Percentiles rank a stretch among this genome's conserved stretches.
These are phyloP conservation scores for Russula sp. DNA, from an alignment of 768 basidiomycete species.

Conservation along the genomic window DNA sequence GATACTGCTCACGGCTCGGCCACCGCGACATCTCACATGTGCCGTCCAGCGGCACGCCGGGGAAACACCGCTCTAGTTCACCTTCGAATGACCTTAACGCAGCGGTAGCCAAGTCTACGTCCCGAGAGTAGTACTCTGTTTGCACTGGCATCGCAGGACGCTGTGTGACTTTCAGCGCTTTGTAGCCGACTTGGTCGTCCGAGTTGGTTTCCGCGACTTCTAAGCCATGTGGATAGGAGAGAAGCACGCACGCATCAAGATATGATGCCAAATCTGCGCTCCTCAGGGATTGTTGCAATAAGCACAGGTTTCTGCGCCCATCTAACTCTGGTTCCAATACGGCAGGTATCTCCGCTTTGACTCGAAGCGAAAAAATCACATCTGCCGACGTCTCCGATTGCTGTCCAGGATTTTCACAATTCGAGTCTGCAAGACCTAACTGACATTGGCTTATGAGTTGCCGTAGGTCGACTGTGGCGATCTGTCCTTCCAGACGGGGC, in stretches of 20 bases:
- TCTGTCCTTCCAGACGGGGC: background rate
- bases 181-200: constrained; percentile 55
- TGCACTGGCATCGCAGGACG: constrained; percentile 10
- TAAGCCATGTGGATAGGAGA: background rate
- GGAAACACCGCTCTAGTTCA: constrained; percentile 1
- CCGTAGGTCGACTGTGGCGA: constrained; percentile 14
- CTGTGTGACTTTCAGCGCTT: constrained; percentile 1
- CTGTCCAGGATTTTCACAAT: background rate
- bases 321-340: background rate
- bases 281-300: constrained; percentile 8
- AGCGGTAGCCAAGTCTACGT: constrained; percentile 5
- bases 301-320: constrained; percentile 2
- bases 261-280: constrained; percentile 18
- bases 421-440: constrained; percentile 11
- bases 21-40: background rate
- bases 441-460: constrained; percentile 19
- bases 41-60: background rate
- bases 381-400: background rate
- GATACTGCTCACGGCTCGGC: constrained; percentile 15
- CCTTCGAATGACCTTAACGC: constrained; percentile 3
- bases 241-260: constrained; percentile 17
- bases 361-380: constrained; percentile 9
- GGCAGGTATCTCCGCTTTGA: constrained; percentile 1
- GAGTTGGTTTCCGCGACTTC: constrained; percentile 20
- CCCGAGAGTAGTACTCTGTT: constrained; percentile 18